Conservation (phyloP, 2,329 filamentous ascomycete species). For the Nakataea oryzae region DNA sequence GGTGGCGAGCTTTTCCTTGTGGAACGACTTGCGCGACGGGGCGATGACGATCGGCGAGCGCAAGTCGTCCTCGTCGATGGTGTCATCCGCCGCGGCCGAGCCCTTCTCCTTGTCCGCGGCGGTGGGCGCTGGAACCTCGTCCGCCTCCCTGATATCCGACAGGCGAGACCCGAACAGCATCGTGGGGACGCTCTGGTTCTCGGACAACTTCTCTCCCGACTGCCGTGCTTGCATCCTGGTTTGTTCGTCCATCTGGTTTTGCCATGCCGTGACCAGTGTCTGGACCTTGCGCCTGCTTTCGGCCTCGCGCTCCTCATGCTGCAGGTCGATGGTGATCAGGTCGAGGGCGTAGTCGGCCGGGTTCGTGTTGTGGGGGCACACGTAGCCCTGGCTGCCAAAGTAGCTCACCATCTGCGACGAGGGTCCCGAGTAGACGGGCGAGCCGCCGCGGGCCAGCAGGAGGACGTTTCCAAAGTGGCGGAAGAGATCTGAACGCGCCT, state of each 20-base stretch:
- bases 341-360: slow-evolving; percentile 71
- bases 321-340: slow-evolving; percentile 65
- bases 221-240: not conserved
- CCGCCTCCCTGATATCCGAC: slow-evolving; percentile 5
- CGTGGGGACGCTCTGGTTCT: too few relatives aligned
- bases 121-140: slow-evolving; percentile 38
- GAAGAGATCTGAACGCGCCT: slow-evolving; percentile 65
- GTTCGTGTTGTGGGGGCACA: slow-evolving; percentile 61
- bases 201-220: not conserved
- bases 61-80: not conserved
- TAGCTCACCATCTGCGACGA: slow-evolving; percentile 64
- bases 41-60: slow-evolving; percentile 6
- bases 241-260: slow-evolving; percentile 7
- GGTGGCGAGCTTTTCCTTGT: slow-evolving; percentile 41
- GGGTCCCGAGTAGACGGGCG: slow-evolving; percentile 55
- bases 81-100: not conserved
- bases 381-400: slow-evolving; percentile 61
- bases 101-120: slow-evolving; percentile 47
- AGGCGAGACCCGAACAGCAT: slow-evolving; percentile 1
- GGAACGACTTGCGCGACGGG: slow-evolving; percentile 13
- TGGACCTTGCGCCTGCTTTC: slow-evolving; percentile 53
- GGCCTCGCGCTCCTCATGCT: slow-evolving; percentile 51
- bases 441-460: slow-evolving; percentile 59
- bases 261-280: slow-evolving; percentile 51
- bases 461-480: slow-evolving; percentile 61